phyloP scores from a whole-genome alignment of 352 stramenopile genomes.

The Pilasporangium apinafurcum region DNA sequence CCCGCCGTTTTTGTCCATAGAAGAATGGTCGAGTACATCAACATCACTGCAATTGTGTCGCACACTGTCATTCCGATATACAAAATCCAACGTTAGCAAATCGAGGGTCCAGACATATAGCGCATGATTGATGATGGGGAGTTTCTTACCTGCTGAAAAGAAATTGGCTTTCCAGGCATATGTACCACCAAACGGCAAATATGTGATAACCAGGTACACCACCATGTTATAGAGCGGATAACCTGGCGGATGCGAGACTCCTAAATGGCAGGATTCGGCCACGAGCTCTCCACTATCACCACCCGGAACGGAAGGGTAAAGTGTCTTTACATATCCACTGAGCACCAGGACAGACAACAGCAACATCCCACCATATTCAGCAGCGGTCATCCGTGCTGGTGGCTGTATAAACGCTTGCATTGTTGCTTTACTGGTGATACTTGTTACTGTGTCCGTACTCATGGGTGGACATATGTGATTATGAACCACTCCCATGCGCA shows the following conservation, averaged over 20 bases:
- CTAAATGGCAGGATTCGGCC: constrained; percentile 90
- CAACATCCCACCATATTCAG: too few species aligned
- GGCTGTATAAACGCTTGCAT: too few species aligned
- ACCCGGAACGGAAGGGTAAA: constrained; percentile 83
- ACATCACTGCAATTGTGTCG: constrained; percentile 34
- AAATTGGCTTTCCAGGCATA: constrained; percentile 86
- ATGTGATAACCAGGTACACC: constrained; percentile 55
- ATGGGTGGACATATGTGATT: too few species aligned
- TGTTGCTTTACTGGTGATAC: too few species aligned
- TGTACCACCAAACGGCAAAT: constrained; percentile 21
- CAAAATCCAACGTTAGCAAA: constrained; percentile 1
- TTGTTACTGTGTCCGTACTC: too few species aligned
- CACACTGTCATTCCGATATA: constrained; percentile 25
- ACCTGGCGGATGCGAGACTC: constrained; percentile 90
- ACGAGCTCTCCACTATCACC: constrained; percentile 92
- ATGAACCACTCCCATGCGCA: too few species aligned
- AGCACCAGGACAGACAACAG: constrained; percentile 29
- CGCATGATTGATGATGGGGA: too few species aligned
- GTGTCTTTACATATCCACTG: constrained; percentile 65
- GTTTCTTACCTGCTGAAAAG: constrained; percentile 67
- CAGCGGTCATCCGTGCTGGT: too few species aligned
- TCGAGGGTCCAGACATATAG: too few species aligned
- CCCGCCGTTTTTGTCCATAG: constrained; percentile 19
- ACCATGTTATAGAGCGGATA: constrained; percentile 94
- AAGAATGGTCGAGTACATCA: constrained; percentile 54